Base-by-base conservation (phyloP, 768 basidiomycete genomes). In the Tulasnella sp. region DNA sequence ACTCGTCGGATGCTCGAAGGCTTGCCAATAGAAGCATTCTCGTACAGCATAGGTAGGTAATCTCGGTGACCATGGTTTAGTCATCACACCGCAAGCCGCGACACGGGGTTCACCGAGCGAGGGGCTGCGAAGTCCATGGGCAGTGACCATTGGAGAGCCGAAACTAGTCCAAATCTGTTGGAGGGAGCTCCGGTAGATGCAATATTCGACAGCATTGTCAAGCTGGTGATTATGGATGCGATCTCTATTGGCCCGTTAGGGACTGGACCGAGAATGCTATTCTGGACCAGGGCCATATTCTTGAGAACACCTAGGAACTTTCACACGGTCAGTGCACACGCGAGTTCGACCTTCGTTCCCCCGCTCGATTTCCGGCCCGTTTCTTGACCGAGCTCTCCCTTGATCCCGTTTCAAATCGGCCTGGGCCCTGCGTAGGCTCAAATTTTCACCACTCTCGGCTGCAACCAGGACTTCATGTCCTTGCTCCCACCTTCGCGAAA, bases 401-500 rank as follows among this genome's bases (percentile, higher is more conserved):
- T n/a, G n/a, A n/a, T n/a, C n/a, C n/a, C n/a, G n/a, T n/a, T n/a
- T 78, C 54, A 16, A 8, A 1, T 20, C 64, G 8, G n/a, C 58
- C n/a, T n/a, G n/a, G n/a, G n/a, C n/a, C n/a, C n/a, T n/a, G n/a
- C 6, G n/a, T 1, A 28, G 24, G n/a, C n/a, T 60, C 14, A 44
- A 46, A 2, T 14, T 24, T 12, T 40, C 7, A 31, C n/a, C 48
- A 22, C 75, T 76, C 40, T 11, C 42, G 44, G 34, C 60, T 60
- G 3, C 28, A 8, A 31, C 20, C n/a, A 75, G 80, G 31, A 31
- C 60, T 14, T 41, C 31, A n/a, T 81, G 81, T 46, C 4, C 81
- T 24, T 72, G 64, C 12, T 73, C 12, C 34, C 58, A 76, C 46
- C 48, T 81, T 20, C 81, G 81, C 72, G 3, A 11, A 8, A 16